Evolutionary conservation across 257 asterid genomes (phyloP).

Genomic region (Misopates orontium): DNA sequence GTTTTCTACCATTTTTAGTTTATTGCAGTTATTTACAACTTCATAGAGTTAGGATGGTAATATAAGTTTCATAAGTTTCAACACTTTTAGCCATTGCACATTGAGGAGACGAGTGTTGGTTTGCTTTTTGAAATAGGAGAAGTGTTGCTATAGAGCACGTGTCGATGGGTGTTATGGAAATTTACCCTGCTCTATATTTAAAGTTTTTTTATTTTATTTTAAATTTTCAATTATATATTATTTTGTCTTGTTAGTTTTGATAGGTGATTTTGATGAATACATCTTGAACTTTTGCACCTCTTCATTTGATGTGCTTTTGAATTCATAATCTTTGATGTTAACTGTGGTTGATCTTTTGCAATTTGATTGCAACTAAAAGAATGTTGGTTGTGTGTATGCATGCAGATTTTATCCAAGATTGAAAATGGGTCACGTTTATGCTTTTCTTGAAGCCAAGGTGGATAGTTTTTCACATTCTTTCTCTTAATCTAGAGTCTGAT

Average conservation of each 20-base stretch:
- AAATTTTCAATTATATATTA: slow-evolving; percentile 3
- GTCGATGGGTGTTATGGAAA: too few species aligned
- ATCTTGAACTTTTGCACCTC: not conserved
- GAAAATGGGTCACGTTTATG: slow-evolving; percentile 66
- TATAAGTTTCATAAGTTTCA: too few species aligned
- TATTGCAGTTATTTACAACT: too few species aligned
- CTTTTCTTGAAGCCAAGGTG: slow-evolving; percentile 74
- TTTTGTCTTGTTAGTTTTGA: slow-evolving; percentile 16
- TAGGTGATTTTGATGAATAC: not conserved
- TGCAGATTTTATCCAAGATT: slow-evolving; percentile 85
- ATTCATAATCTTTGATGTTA: slow-evolving; percentile 1
- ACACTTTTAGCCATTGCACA: too few species aligned
- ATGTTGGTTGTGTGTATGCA: slow-evolving; percentile 14
- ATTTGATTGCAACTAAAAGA: slow-evolving; percentile 34
- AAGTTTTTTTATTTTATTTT: not conserved
- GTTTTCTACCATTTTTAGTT: too few species aligned
- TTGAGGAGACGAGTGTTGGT: too few species aligned
- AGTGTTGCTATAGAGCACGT: too few species aligned
- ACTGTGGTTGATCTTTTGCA: slow-evolving; percentile 9
- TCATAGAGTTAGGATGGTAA: too few species aligned
- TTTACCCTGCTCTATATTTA: not conserved
- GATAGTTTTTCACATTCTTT: slow-evolving; percentile 26
- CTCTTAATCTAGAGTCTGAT: slow-evolving; percentile 3
- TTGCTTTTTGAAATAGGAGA: too few species aligned
- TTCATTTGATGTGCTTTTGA: slow-evolving; percentile 4